Base-by-base conservation (phyloP, 1,139 yeast genomes). In the Kodamaea fungicola region DNA sequence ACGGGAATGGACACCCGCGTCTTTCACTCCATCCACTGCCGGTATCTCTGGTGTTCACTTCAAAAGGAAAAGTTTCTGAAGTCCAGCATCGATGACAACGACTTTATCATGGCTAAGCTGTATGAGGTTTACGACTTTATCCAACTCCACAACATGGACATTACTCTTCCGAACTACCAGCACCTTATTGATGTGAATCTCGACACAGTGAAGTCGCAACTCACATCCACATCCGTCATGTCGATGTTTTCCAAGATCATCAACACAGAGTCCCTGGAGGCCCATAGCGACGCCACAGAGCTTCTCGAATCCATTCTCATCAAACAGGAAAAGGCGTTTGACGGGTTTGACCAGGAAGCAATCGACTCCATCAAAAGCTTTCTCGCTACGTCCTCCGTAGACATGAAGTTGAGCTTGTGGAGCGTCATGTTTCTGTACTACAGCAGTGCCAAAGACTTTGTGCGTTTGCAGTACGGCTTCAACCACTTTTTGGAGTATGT, bases 361-460 rank as follows among this genome's bases (percentile, higher is more conserved):
- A 50, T 66, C 8, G 22, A 37, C 2, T 78, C 88, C 3, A 79
- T 87, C 54, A 66, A 71, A 21, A 57, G 63, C 12, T 88, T 88
- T 49, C 65, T 92, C 13, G 62, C 65, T 2, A 65, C 66, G 9
- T 80, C 95, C 0, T 77, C 92, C 0, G 66, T 83, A 13, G 83
- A 80, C 28, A 73, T 89, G 59, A 78, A 76, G 39, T 62, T 88
- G 28, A 80, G 80, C 40, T 62, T 92, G 3, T 90, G 97, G 97
- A 76, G 78, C 32, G 70, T 86, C 19, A 63, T 92, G 12, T 70
- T 87, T 30, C 78, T 76, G 44, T 76, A 76, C 39, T 88, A 86
- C 49, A 60, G 67, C 7, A 64, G 61, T 8, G 57, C 62, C 4
- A 59, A 67, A 0, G 65, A 76, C 32, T 41, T 64, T 9, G 49